phyloP scores from a whole-genome alignment of 768 basidiomycete species.

The Pleurotus tuoliensis region DNA sequence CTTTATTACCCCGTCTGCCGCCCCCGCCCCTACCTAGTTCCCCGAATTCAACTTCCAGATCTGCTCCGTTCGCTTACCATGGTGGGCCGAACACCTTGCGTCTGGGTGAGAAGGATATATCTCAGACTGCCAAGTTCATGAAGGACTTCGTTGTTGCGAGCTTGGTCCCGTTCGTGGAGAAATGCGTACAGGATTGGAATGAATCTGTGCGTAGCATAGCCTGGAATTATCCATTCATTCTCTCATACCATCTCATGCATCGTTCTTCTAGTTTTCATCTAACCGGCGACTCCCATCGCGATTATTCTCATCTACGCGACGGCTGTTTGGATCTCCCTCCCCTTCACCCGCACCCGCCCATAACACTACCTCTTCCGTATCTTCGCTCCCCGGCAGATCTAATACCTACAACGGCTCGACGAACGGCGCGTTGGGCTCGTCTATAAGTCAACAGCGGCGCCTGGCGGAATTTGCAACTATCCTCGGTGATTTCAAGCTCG shows the following conservation, averaged over 20 bases:
- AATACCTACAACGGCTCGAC: conserved; percentile 29
- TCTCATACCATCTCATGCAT: background rate
- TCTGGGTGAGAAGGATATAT: conserved; percentile 70
- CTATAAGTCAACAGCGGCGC: conserved; percentile 73
- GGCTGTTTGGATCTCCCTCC: conserved; percentile 68
- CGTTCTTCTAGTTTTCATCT: conserved; percentile 52
- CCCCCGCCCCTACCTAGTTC: conserved; percentile 37
- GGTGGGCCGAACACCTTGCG: conserved; percentile 37
- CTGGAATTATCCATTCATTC: background rate
- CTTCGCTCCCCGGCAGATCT: conserved; percentile 32
- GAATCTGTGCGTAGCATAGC: conserved; percentile 52
- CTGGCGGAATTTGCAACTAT: conserved; percentile 95
- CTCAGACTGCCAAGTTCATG: conserved; percentile 70
- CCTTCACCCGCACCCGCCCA: conserved; percentile 41
- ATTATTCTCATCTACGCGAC: conserved; percentile 81
- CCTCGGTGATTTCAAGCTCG: conserved; percentile 85
- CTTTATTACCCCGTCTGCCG: conserved; percentile 65
- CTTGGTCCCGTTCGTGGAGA: conserved; percentile 96
- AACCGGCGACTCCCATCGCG: conserved; percentile 78
- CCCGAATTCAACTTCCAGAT: conserved; percentile 20
- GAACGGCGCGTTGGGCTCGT: conserved; percentile 16
- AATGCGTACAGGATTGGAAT: conserved; percentile 90
- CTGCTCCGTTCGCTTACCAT: conserved; percentile 15
- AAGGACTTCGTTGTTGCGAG: conserved; percentile 89
- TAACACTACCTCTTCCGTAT: conserved; percentile 37